Conservation (phyloP, 2,329 filamentous ascomycete genomes). For the Alternaria sp. region DNA sequence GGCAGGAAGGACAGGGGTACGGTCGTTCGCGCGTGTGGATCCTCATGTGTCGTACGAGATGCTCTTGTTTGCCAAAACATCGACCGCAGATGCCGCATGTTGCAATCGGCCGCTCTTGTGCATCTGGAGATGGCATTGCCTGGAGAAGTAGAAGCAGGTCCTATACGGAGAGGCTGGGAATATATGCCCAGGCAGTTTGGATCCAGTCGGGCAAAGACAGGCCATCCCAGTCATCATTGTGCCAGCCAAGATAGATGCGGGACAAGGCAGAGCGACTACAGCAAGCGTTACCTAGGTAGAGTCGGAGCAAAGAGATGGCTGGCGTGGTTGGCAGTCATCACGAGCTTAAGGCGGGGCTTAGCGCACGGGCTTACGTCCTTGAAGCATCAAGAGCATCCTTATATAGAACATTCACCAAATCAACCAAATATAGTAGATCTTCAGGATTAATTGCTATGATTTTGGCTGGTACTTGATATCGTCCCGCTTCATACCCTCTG, state of each 20-base stretch:
- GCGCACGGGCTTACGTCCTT: not conserved
- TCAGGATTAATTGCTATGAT: not conserved
- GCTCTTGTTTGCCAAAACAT: constrained; percentile 20
- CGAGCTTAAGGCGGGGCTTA: not conserved
- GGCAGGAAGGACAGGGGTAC: constrained; percentile 19
- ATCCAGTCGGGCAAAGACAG: not conserved
- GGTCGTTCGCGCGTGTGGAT: constrained; percentile 25
- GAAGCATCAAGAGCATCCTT: not conserved
- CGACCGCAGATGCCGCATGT: constrained; percentile 16
- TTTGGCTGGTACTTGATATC: not conserved
- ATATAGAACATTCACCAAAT: not conserved
- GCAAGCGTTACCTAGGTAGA: not conserved
- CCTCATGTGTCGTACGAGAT: constrained; percentile 21
- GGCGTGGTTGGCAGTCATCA: not conserved
- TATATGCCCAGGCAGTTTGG: not conserved
- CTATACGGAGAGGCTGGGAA: not conserved
- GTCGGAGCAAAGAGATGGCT: not conserved
- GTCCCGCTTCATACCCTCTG: constrained; percentile 18
- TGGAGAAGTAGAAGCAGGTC: not conserved
- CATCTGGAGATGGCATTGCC: not conserved
- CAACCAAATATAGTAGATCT: not conserved
- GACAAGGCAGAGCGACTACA: not conserved
- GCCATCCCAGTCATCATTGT: not conserved
- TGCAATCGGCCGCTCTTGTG: not conserved
- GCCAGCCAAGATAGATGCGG: constrained; percentile 1